These are phyloP conservation scores for Heliosperma pusillum DNA, from an alignment of 148 eudicot species.

Conservation along the genomic window DNA sequence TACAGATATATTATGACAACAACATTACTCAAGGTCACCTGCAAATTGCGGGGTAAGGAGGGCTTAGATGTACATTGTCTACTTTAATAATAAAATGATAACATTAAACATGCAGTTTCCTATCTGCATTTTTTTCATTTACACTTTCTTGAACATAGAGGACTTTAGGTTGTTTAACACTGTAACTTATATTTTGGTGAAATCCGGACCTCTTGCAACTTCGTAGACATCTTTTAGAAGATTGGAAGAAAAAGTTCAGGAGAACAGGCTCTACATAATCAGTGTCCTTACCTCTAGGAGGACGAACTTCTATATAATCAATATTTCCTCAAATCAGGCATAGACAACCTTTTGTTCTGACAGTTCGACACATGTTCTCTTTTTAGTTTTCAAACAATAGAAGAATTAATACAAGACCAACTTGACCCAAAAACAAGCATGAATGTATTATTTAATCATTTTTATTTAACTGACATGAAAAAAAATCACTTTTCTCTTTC, in stretches of 20 bases:
- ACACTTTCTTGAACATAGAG: background rate
- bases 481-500: no score
- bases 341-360: background rate
- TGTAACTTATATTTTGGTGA: background rate
- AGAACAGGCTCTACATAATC: background rate
- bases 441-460: background rate
- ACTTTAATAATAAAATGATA: background rate
- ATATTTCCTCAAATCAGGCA: background rate
- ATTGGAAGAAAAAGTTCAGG: background rate
- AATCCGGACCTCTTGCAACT: background rate
- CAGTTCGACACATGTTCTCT: background rate
- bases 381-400: background rate
- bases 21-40: background rate
- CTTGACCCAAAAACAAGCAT: background rate
- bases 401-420: background rate
- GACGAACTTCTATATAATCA: background rate
- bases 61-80: background rate
- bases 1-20: background rate
- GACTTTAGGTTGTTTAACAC: background rate
- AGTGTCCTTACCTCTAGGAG: background rate
- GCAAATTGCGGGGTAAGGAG: no score
- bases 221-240: background rate
- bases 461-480: background rate
- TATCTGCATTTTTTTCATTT: slow-evolving; percentile 1
- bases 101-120: background rate